Evolutionary conservation across 192 early-diverging fungal genomes (phyloP).

Genomic region (Gryganskiella cystojenkinii): DNA sequence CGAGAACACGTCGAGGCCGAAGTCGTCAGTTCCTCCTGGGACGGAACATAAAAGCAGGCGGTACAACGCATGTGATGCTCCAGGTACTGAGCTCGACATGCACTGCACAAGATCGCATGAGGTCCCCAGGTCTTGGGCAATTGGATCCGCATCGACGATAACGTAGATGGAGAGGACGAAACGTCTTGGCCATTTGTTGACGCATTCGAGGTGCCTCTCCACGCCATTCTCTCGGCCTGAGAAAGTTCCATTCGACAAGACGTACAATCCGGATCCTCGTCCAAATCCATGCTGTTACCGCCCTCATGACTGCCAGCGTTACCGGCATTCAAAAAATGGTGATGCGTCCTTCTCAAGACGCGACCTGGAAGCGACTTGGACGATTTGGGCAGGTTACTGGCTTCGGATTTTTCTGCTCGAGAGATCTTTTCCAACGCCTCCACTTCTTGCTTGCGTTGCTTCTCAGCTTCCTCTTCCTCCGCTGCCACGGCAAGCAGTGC

Average conservation of each 20-base stretch:
- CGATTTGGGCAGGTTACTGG: slow-evolving; percentile 42
- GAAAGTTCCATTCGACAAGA: slow-evolving; percentile 47
- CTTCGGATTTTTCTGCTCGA: slow-evolving; percentile 38
- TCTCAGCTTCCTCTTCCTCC: neutral
- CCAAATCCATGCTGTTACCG: no score
- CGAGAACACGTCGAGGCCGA: slow-evolving; percentile 21
- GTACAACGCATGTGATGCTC: slow-evolving; percentile 28
- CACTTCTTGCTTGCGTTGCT: neutral
- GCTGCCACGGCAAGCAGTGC: neutral
- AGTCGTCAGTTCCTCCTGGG: neutral
- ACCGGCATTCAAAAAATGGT: no score
- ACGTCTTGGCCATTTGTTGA: no score
- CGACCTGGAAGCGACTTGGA: slow-evolving; percentile 45
- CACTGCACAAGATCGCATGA: slow-evolving; percentile 14
- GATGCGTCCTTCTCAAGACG: slow-evolving; percentile 28
- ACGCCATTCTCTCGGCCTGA: slow-evolving; percentile 17
- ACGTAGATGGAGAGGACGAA: no score
- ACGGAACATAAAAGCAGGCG: slow-evolving; percentile 40
- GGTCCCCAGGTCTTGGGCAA: slow-evolving; percentile 31
- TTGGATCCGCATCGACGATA: slow-evolving; percentile 11
- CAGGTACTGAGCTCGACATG: slow-evolving; percentile 22
- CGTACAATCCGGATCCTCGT: slow-evolving; percentile 39
- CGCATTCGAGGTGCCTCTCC: slow-evolving; percentile 2
- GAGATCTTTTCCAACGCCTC: slow-evolving; percentile 6
- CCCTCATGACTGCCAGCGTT: no score